Evolutionary conservation across 129 eudicot genomes (phyloP), one percentile per base, ranked within the genome.

Genomic region (Erigeron canadensis): DNA sequence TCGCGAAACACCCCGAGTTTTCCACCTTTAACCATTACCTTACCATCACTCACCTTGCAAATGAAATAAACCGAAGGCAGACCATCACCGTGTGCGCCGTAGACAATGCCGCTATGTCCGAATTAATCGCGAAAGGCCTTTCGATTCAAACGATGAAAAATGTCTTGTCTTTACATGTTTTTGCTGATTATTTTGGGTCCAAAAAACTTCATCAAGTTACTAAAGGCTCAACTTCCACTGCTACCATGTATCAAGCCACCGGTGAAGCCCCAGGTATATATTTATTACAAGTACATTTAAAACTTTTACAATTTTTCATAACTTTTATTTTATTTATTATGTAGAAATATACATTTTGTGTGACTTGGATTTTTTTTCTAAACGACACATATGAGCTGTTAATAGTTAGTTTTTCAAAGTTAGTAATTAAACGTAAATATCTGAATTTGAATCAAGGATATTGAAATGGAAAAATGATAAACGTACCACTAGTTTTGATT

Each of bases 1-100:
- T 95, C 7, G 97, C 93, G 44, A 67, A 84, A 41, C 94, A 86
- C 86, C 97, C 99, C 0, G 89, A 87, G n/a, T 82, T 87, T 61
- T 87, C 93, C 23, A 79, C 85, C n/a, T 87, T 87, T 81, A 84
- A 84, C 82, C 89, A 87, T 73, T 84, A 84, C 84, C 89, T 87
- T 39, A 87, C 89, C 60, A 18, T 79, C 70, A 87, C 94, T 67
- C 94, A 87, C 87, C 84, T 87, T 10, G 94, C 94, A 45, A 79
- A 70, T 1, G 89, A 87, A 75, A 87, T 87, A 76, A 87, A 87
- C 77, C 87, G 94, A 59, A 83, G 94, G 2, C 71, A 82, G 23
- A 87, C 94, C 10, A 87, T 87, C 84, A 87, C 94, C 12, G 94
- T 87, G 4, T 78, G 84, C 50, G 94, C 89, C 40, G 85, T 87